Evolutionary conservation across 2,329 filamentous ascomycete species (phyloP).

Genomic region (Hymenoscyphus fraxineus): DNA sequence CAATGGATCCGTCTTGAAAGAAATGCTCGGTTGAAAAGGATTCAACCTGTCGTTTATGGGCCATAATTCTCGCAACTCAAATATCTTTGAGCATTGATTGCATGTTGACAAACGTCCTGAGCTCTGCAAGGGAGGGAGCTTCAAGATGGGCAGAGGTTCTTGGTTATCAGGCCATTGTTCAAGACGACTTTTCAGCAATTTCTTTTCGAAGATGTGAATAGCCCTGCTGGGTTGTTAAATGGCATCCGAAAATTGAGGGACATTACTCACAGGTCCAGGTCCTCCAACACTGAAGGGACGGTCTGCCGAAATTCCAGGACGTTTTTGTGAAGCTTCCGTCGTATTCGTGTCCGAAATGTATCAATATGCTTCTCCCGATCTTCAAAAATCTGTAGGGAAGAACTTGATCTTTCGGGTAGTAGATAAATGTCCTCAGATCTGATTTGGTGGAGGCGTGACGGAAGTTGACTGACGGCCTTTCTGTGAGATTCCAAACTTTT

Average conservation of each 20-base stretch:
- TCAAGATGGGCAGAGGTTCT: background rate
- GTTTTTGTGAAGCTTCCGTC: slow-evolving; percentile 3
- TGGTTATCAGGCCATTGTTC: background rate
- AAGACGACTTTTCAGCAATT: background rate
- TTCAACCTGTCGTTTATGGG: background rate
- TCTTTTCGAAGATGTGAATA: background rate
- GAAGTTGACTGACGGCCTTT: background rate
- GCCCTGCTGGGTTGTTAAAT: background rate
- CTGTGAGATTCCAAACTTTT: background rate
- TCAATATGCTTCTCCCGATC: slow-evolving; percentile 4
- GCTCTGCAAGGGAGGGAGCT: background rate
- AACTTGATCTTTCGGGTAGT: background rate
- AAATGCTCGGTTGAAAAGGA: slow-evolving; percentile 12
- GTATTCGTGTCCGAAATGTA: slow-evolving; percentile 6
- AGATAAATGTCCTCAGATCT: background rate
- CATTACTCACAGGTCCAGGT: slow-evolving; percentile 5
- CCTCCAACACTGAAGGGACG: background rate
- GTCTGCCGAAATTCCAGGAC: slow-evolving; percentile 4
- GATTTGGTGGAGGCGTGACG: background rate
- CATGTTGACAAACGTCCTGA: slow-evolving; percentile 4
- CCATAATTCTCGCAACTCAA: slow-evolving; percentile 12
- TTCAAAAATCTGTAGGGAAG: slow-evolving; percentile 1
- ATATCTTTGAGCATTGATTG: slow-evolving; percentile 10
- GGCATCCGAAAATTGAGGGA: background rate
- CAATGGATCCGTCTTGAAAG: slow-evolving; percentile 4